Evolutionary conservation across 1,284 basidiomycete species (phyloP), one percentile per base, ranked within the genome.

Genomic region (Ustilago sp.): DNA sequence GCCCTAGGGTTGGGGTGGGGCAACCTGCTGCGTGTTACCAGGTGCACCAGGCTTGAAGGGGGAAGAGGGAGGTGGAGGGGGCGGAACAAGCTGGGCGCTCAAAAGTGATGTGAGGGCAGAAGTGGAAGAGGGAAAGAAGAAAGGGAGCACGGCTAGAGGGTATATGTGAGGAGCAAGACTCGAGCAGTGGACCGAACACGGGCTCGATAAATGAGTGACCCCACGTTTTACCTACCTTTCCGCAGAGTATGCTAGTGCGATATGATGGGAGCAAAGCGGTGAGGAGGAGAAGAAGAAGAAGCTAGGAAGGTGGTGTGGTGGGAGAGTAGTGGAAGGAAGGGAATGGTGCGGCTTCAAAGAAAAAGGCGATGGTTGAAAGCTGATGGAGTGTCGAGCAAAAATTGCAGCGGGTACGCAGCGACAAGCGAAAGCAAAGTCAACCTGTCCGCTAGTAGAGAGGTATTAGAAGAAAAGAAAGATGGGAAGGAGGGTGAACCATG

Each of bases 391-490:
- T 13, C 23, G 13, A 31, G 41, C 45, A 31, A 57, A 28, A 56
- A 36, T 36, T 50, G 31, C 13, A 17, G 35, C 50, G 51, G 38
- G 32, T 31, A 32, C 35, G 8, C 41, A n/a, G 53, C 52, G n/a
- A 52, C 36, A n/a, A 50, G 35, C 32, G 41, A 39, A n/a, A 31
- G 56, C 34, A 48, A 39, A 28, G 45, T 28, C 43, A 32, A 38
- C 57, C 57, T 31, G 32, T 45, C 39, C n/a, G 53, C 58, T 43
- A 54, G 31, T 57, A 19, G 39, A 54, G 45, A 17, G 17, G 38
- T 8, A 48, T 51, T 58, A 32, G 36, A 50, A 59, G 15, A 12
- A 34, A 38, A 15, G 53, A 2, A 53, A 36, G 34, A 19, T 12
- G 38, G 28, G 17, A 2, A 8, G 41, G 34, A 53, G 41, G 35